Evolutionary conservation across 495 filamentous ascomycete genomes (phyloP).

Genomic region (Thozetella sp.): DNA sequence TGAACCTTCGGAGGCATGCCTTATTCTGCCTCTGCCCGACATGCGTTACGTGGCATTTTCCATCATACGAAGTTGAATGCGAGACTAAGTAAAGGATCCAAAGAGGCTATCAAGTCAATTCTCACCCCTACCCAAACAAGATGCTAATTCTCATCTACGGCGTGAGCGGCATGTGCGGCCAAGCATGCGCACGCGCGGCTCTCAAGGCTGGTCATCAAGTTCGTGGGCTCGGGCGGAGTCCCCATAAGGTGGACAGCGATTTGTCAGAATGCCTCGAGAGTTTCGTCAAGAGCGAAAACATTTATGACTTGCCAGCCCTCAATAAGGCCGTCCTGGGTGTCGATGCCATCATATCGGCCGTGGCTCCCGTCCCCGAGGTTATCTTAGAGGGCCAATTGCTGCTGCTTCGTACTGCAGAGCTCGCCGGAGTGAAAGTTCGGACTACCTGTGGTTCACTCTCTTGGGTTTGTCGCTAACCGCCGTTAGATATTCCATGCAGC

Average conservation of each 20-base stretch:
- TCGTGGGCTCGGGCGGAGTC: slow-evolving; percentile 13
- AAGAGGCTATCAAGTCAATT: too few relatives aligned
- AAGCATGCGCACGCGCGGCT: background rate
- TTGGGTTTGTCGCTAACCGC: background rate
- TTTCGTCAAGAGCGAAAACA: slow-evolving; percentile 12
- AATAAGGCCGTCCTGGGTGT: slow-evolving; percentile 17
- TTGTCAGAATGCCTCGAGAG: slow-evolving; percentile 13
- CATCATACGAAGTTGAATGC: too few relatives aligned
- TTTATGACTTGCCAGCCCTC: slow-evolving; percentile 22
- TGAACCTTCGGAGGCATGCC: too few relatives aligned
- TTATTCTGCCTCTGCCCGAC: too few relatives aligned
- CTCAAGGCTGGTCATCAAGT: slow-evolving; percentile 14
- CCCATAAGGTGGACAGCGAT: slow-evolving; percentile 9
- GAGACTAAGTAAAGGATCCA: too few relatives aligned
- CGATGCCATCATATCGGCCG: slow-evolving; percentile 26
- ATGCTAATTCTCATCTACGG: slow-evolving; percentile 18
- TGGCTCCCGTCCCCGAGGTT: slow-evolving; percentile 16
- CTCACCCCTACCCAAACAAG: too few relatives aligned
- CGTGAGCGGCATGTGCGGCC: slow-evolving; percentile 7
- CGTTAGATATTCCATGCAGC: slow-evolving; percentile 15
- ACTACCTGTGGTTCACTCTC: background rate
- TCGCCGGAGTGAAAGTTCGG: slow-evolving; percentile 17
- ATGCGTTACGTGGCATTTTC: too few relatives aligned
- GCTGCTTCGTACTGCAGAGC: slow-evolving; percentile 27
- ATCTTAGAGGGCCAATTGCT: slow-evolving; percentile 27